Base-by-base conservation (phyloP, 257 asterid genomes). In the Plectranthus barbatus region DNA sequence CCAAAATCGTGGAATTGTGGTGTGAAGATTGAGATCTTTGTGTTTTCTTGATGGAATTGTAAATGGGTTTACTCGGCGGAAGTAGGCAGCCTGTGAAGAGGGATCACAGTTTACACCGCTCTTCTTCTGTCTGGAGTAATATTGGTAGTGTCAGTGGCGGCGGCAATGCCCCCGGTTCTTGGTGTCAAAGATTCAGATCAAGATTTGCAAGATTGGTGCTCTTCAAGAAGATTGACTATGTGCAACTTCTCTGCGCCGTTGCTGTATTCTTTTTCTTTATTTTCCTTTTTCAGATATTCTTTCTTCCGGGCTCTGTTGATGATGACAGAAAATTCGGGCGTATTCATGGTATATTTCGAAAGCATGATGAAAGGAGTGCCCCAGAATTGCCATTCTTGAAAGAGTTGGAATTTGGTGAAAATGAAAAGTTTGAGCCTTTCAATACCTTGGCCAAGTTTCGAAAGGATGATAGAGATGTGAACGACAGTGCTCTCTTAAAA, bases 1-100 rank as follows among this genome's bases (percentile, higher is more conserved):
- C 10, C 11, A 36, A 45, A 15, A 49, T 12, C 29, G 29, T 18
- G 23, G 19, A 17, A 37, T 54, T 9, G 31, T 17, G 6, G 33
- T 5, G 7, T 36, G 12, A 13, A 64, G 72, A 49, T 31, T 64
- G 58, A 31, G 36, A 8, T 47, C 68, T 50, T 48, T 67, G 44
- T 50, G 60, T 20, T 62, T 56, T 64, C 60, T 77, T 69, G 67
- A 76, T 72, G 87, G 81, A 72, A 76, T 60, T 78, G 71, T 82
- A 77, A 79, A 91, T 91, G 98, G 98, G 96, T 64, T 88, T 89
- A 33, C 88, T 80, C 42, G 96, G 83, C 42, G 96, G 83, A 66
- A 84, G 73, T 68, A 81, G 84, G 61, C 47, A 55, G 76, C 68
- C 76, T 9, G 31, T 71, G 66, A 80, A 79, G 77, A 87, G 74